phyloP scores from a whole-genome alignment of 371 early-diverging fungal genomes.

The Rhizopus stolonifer region DNA sequence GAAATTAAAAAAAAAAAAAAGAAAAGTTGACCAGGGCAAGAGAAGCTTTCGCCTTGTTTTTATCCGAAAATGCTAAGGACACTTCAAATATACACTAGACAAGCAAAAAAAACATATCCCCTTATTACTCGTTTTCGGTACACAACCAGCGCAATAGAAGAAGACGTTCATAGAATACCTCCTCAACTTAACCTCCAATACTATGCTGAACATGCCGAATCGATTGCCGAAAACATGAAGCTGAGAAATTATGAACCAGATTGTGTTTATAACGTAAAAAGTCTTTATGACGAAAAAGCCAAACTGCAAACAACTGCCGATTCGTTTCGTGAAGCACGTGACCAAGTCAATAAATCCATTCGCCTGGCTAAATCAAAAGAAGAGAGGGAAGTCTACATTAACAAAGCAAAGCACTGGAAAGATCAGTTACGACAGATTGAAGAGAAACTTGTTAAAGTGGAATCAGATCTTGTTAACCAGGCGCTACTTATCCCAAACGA shows the following conservation, averaged over 20 bases:
- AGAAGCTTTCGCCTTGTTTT: neutral
- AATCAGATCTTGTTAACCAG: constrained; percentile 17
- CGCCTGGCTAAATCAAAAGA: constrained; percentile 12
- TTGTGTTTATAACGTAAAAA: constrained; percentile 40
- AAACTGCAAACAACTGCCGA: constrained; percentile 2
- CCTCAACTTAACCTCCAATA: constrained; percentile 65
- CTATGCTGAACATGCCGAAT: constrained; percentile 53
- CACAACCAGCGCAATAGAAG: neutral
- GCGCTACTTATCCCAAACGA: constrained; percentile 73
- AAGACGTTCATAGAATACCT: constrained; percentile 26
- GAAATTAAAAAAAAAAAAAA: constrained; percentile 1
- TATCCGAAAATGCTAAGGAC: neutral
- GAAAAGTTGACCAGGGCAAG: neutral
- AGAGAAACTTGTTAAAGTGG: constrained; percentile 11
- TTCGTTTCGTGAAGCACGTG: constrained; percentile 8
- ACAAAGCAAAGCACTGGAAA: constrained; percentile 26
- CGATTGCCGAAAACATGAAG: constrained; percentile 52
- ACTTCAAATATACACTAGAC: neutral
- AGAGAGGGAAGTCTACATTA: constrained; percentile 12
- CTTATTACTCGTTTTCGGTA: neutral
- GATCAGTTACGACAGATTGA: constrained; percentile 18
- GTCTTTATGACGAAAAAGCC: constrained; percentile 52
- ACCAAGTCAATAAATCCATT: constrained; percentile 17
- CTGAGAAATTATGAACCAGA: constrained; percentile 54
- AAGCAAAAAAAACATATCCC: neutral